phyloP scores from a whole-genome alignment of 2,329 filamentous ascomycete genomes.

The Hypoxylon sp. region DNA sequence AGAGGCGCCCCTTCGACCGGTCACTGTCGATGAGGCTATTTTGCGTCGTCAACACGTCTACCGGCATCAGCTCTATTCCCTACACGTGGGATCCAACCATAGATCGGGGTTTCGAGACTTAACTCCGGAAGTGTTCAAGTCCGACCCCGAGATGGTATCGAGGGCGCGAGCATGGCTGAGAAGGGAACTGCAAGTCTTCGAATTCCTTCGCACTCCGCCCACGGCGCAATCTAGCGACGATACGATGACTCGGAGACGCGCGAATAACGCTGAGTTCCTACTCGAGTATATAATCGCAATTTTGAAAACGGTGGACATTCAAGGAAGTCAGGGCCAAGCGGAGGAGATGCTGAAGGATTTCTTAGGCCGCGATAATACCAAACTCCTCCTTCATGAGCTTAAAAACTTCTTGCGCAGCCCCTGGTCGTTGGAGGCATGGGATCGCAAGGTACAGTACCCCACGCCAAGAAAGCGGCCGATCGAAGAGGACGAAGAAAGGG shows the following conservation, averaged over 20 bases:
- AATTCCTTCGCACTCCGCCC: constrained; percentile 69
- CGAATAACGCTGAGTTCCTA: constrained; percentile 84
- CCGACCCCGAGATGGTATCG: constrained; percentile 77
- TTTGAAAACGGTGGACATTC: constrained; percentile 85
- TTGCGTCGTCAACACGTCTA: constrained; percentile 80
- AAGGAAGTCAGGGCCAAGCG: constrained; percentile 82
- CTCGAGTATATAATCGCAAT: constrained; percentile 89
- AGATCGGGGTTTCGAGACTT: constrained; percentile 83
- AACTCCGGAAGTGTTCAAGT: constrained; percentile 75
- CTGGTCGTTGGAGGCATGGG: constrained; percentile 83
- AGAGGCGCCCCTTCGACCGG: constrained; percentile 41
- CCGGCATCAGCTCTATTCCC: constrained; percentile 77
- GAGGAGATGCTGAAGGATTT: constrained; percentile 86
- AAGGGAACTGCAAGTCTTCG: constrained; percentile 86
- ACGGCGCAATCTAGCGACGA: constrained; percentile 44
- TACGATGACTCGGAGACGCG: constrained; percentile 59
- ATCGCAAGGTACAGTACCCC: constrained; percentile 81
- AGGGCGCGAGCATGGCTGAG: constrained; percentile 86
- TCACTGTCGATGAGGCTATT: constrained; percentile 58
- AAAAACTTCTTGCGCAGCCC: constrained; percentile 87
- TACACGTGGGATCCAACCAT: constrained; percentile 86
- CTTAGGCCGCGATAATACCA: constrained; percentile 79
- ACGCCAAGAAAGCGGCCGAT: constrained; percentile 33
- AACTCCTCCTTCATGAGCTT: constrained; percentile 87
- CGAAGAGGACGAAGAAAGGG: constrained; percentile 14